phyloP scores from a whole-genome alignment of 2,329 filamentous ascomycete species.

The Periconia digitata region DNA sequence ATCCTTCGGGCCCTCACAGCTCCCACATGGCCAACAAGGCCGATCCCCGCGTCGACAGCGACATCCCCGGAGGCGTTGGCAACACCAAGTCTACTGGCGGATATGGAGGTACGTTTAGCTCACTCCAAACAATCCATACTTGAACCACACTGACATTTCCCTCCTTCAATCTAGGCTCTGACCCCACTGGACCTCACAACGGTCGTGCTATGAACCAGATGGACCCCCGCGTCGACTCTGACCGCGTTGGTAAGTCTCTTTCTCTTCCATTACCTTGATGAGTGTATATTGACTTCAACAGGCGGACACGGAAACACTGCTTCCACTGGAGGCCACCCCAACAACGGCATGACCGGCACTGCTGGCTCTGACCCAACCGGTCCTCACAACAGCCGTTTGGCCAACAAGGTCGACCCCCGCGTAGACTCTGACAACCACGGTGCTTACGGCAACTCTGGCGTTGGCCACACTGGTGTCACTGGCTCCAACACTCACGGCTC shows the following conservation, averaged over 20 bases:
- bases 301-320: slow-evolving; percentile 14
- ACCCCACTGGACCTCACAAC: slow-evolving; percentile 20
- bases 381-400: slow-evolving; percentile 27
- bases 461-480: neutral
- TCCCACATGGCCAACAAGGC: slow-evolving; percentile 18
- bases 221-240: slow-evolving; percentile 18
- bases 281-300: too few species aligned
- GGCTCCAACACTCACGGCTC: too few species aligned
- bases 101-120: too few species aligned
- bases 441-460: slow-evolving; percentile 18
- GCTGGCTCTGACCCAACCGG: slow-evolving; percentile 27
- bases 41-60: slow-evolving; percentile 21
- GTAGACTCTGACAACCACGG: slow-evolving; percentile 31
- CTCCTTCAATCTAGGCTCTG: too few species aligned
- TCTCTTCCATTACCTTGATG: too few species aligned
- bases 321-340: slow-evolving; percentile 6
- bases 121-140: neutral
- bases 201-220: slow-evolving; percentile 16
- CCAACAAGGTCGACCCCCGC: slow-evolving; percentile 35
- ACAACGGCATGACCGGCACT: slow-evolving; percentile 13
- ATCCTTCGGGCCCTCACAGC: slow-evolving; percentile 13
- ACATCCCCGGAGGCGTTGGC: slow-evolving; percentile 9
- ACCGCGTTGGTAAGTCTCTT: neutral
- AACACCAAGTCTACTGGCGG: slow-evolving; percentile 11
- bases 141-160: neutral